phyloP scores from a whole-genome alignment of 2,329 filamentous ascomycete genomes.

The Hypocrella siamensis region DNA sequence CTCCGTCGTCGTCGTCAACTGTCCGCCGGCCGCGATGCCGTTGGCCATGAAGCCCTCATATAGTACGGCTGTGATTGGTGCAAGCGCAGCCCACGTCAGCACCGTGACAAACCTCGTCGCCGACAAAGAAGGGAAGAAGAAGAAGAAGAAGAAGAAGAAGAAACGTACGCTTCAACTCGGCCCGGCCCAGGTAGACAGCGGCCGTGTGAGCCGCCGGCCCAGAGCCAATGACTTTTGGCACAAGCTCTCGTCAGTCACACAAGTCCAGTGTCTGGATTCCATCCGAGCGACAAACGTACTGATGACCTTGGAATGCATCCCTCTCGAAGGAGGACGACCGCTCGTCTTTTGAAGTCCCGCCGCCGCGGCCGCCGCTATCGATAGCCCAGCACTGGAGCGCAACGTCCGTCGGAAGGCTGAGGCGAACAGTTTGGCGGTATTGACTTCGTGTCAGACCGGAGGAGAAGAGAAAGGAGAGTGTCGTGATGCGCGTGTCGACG shows the following conservation, averaged over 20 bases:
- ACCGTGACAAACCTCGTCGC: neutral
- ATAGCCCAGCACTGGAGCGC: slow-evolving; percentile 58
- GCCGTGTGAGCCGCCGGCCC: slow-evolving; percentile 96
- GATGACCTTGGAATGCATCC: slow-evolving; percentile 87
- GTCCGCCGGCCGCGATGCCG: slow-evolving; percentile 87
- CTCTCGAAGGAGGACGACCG: slow-evolving; percentile 21
- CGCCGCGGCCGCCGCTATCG: slow-evolving; percentile 52
- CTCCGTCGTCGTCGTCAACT: slow-evolving; percentile 96
- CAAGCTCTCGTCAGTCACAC: neutral
- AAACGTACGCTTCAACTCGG: slow-evolving; percentile 63
- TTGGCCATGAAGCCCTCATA: slow-evolving; percentile 98
- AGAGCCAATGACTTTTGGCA: slow-evolving; percentile 62
- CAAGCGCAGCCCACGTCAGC: slow-evolving; percentile 4
- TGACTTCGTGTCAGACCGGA: neutral
- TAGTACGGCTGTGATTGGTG: slow-evolving; percentile 46
- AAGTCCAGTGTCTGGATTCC: too few species aligned
- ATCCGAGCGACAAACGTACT: slow-evolving; percentile 50
- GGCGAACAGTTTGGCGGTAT: slow-evolving; percentile 77
- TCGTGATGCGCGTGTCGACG: neutral
- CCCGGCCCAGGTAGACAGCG: slow-evolving; percentile 87
- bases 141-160: too few species aligned
- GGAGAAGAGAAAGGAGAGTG: too few species aligned
- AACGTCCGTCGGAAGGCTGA: slow-evolving; percentile 63
- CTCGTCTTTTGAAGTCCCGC: slow-evolving; percentile 38
- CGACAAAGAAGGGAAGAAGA: too few species aligned